Evolutionary conservation across 2,329 filamentous ascomycete genomes (phyloP), one percentile per base, ranked within the genome.

Genomic region (Penicillium sp.): DNA sequence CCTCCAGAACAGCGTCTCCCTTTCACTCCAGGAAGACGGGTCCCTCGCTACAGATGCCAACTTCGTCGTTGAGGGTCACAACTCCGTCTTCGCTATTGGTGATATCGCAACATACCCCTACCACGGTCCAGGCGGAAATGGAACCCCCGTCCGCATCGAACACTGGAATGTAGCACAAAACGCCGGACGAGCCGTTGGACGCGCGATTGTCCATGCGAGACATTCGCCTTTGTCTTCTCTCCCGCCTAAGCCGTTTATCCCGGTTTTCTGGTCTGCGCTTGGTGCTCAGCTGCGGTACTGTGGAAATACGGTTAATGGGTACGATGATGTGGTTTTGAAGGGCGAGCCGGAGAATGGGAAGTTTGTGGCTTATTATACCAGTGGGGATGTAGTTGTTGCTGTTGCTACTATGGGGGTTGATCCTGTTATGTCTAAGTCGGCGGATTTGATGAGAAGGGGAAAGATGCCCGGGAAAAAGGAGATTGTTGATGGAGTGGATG

Each of bases 151-250:
- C 1, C 88, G 95, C 61, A 97, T 98, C 70, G 95, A 99, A 81
- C 95, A 99, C 74, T 99, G 95, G 95, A 93, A 97, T 76, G 95
- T 99, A 3, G 95, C 95, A 4, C 95, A 98, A 71, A 97, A 98
- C 69, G 82, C 90, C 1, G 95, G 95, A 3, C 90, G 93, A 44
- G 83, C 84, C 24, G 93, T 89, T 1, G 95, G 92, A 1, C 81
- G 82, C 52, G 85, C 90, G 66, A 96, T 99, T 69, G 83, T 87
- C 64, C 81, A 89, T 67, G 84, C 88, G 0, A 60, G 63, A 19
- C 59, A 64, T 7, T 53, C 62, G 2, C 56, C 67, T 1, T 57
- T 69, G 76, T 62, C 62, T 3, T 65, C 82, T 8, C 73, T 82
- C 46, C 81, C 82, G 60, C 81, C 87, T 0, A 87, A 90, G 66